These are phyloP conservation scores for Ceratobasidium sp. DNA, from an alignment of 1,284 basidiomycete genomes.

Conservation along the genomic window DNA sequence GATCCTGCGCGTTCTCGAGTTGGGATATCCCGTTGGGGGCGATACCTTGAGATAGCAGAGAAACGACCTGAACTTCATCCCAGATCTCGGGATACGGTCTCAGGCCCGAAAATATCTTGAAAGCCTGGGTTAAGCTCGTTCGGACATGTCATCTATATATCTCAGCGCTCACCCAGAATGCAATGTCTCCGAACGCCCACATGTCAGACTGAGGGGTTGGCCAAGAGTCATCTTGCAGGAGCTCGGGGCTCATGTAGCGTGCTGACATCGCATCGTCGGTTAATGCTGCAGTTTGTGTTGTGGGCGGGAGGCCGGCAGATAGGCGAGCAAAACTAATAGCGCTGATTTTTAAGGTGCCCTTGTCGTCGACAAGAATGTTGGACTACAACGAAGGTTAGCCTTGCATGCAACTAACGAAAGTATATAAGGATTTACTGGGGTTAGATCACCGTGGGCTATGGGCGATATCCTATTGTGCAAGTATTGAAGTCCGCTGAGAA, in stretches of 20 bases:
- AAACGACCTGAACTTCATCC: background rate
- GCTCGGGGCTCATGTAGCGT: constrained; percentile 30
- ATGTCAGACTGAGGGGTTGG: constrained; percentile 25
- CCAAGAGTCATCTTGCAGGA: constrained; percentile 17
- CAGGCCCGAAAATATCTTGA: background rate
- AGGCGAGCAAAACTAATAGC: constrained; percentile 18
- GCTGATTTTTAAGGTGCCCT: constrained; percentile 26
- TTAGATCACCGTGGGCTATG: constrained; percentile 27
- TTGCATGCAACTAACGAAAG: background rate
- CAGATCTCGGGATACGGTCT: background rate
- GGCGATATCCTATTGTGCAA: constrained; percentile 3
- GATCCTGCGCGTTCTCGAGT: background rate
- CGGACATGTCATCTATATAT: background rate
- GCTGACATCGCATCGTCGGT: constrained; percentile 1
- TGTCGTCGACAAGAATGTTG: constrained; percentile 30
- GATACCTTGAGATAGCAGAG: background rate
- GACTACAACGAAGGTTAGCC: background rate
- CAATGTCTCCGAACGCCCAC: constrained; percentile 29
- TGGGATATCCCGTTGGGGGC: background rate
- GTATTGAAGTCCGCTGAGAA: constrained; percentile 16
- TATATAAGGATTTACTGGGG: constrained; percentile 7
- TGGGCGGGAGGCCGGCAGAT: background rate
- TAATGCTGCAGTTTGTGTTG: background rate
- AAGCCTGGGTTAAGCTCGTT: background rate
- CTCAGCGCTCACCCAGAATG: constrained; percentile 26